Evolutionary conservation across 1,139 yeast genomes (phyloP).

Genomic region (Lodderomyces jiufengensis): DNA sequence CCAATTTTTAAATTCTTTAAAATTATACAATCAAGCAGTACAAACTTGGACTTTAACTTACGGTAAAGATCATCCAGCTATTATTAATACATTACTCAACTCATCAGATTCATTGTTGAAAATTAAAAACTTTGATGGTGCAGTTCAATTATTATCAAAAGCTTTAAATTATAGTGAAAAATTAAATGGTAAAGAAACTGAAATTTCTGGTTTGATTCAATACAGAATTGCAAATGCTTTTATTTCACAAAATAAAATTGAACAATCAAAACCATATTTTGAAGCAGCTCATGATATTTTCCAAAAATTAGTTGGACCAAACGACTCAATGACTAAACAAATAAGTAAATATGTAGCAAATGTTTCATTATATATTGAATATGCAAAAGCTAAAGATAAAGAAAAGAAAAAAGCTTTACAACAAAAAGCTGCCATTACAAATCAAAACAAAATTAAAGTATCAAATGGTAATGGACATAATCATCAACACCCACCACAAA

Average conservation of each 20-base stretch:
- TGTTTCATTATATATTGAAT: slow-evolving; percentile 39
- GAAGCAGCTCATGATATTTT: slow-evolving; percentile 51
- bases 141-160: slow-evolving; percentile 44
- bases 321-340: slow-evolving; percentile 60
- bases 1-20: slow-evolving; percentile 59
- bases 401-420: slow-evolving; percentile 17
- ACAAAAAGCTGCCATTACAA: slow-evolving; percentile 7
- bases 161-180: slow-evolving; percentile 45
- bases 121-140: slow-evolving; percentile 35
- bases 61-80: slow-evolving; percentile 66
- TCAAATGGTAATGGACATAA: slow-evolving; percentile 8
- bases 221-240: slow-evolving; percentile 68
- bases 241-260: slow-evolving; percentile 49
- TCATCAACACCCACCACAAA: slow-evolving; percentile 14
- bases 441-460: not conserved
- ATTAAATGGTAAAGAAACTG: slow-evolving; percentile 55
- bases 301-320: slow-evolving; percentile 56
- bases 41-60: slow-evolving; percentile 52
- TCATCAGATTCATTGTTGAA: slow-evolving; percentile 60
- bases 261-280: slow-evolving; percentile 54
- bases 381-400: slow-evolving; percentile 30
- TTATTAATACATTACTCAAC: slow-evolving; percentile 61
- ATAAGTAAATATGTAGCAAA: slow-evolving; percentile 60
- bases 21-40: slow-evolving; percentile 59
- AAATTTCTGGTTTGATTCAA: slow-evolving; percentile 55